Percentiles rank a stretch among this genome's conserved stretches.
phyloP scores from a whole-genome alignment of 805 yeast species.

The Brettanomyces bruxellensis region DNA sequence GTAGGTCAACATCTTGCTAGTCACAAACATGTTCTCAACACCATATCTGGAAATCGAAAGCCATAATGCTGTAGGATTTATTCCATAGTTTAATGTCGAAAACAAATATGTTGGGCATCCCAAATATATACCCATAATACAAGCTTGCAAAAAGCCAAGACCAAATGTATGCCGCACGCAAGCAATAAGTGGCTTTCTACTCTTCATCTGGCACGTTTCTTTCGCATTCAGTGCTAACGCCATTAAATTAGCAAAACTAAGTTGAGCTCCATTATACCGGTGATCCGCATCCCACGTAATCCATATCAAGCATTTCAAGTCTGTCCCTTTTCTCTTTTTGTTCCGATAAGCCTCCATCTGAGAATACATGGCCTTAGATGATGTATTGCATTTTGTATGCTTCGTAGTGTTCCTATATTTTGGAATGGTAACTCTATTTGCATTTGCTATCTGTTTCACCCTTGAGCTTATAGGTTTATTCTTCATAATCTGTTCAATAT shows the following conservation, averaged over 20 bases:
- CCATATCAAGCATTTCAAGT: constrained; percentile 44
- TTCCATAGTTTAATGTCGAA: constrained; percentile 68
- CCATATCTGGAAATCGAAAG: constrained; percentile 63
- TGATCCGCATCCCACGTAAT: constrained; percentile 67
- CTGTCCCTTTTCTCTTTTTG: constrained; percentile 25
- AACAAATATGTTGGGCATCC: constrained; percentile 82
- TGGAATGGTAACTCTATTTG: constrained; percentile 27
- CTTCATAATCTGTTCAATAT: constrained; percentile 61
- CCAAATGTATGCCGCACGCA: constrained; percentile 82
- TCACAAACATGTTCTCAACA: constrained; percentile 79
- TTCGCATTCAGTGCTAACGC: constrained; percentile 82
- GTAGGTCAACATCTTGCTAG: constrained; percentile 73
- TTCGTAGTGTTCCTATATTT: constrained; percentile 62
- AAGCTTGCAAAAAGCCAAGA: constrained; percentile 82
- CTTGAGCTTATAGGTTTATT: constrained; percentile 55
- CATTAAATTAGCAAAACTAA: constrained; percentile 55
- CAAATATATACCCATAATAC: constrained; percentile 70
- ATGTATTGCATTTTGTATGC: constrained; percentile 30
- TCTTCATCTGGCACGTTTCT: constrained; percentile 80
- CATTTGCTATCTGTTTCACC: constrained; percentile 34
- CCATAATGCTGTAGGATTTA: constrained; percentile 65
- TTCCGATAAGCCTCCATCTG: constrained; percentile 29
- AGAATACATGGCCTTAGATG: constrained; percentile 28
- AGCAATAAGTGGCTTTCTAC: constrained; percentile 67
- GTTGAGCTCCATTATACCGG: constrained; percentile 45